Evolutionary conservation across 2,329 filamentous ascomycete species (phyloP).

Genomic region (Fusarium buharicum): DNA sequence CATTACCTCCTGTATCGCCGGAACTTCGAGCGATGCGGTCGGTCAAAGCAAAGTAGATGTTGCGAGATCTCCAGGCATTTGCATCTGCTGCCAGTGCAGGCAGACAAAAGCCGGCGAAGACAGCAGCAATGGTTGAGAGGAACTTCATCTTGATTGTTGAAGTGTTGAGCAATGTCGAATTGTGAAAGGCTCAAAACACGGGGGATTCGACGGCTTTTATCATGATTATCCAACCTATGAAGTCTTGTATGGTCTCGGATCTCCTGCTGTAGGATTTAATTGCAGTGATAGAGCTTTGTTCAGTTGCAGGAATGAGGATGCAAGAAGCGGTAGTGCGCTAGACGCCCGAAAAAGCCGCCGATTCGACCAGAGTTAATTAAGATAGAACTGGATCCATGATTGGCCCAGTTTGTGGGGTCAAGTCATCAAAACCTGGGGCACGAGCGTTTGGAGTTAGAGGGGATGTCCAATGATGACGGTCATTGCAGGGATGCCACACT

Average conservation of each 20-base stretch:
- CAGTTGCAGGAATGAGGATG: not conserved
- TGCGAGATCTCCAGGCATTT: conserved; percentile 62
- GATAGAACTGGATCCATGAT: not conserved
- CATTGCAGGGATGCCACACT: conserved; percentile 16
- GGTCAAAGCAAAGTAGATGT: conserved; percentile 68
- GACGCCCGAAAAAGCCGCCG: conserved; percentile 1
- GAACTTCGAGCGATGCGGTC: conserved; percentile 62
- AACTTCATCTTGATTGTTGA: conserved; percentile 19
- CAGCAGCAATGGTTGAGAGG: conserved; percentile 13
- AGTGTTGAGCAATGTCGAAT: not conserved
- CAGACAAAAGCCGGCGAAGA: conserved; percentile 14
- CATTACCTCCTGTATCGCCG: conserved; percentile 56
- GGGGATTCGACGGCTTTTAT: not conserved
- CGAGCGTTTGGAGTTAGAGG: conserved; percentile 17
- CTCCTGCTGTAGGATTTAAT: conserved; percentile 17
- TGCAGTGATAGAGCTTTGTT: conserved; percentile 16
- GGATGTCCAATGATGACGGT: conserved; percentile 14
- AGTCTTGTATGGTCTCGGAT: not conserved
- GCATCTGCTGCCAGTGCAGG: conserved; percentile 46
- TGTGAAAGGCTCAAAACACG: not conserved
- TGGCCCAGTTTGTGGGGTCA: conserved; percentile 25
- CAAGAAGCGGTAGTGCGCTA: conserved; percentile 8
- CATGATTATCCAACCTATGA: not conserved
- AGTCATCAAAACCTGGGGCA: conserved; percentile 16
- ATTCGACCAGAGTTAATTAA: not conserved